Conservation (phyloP, 2,329 filamentous ascomycete genomes). For the Neofusicoccum ribis region DNA sequence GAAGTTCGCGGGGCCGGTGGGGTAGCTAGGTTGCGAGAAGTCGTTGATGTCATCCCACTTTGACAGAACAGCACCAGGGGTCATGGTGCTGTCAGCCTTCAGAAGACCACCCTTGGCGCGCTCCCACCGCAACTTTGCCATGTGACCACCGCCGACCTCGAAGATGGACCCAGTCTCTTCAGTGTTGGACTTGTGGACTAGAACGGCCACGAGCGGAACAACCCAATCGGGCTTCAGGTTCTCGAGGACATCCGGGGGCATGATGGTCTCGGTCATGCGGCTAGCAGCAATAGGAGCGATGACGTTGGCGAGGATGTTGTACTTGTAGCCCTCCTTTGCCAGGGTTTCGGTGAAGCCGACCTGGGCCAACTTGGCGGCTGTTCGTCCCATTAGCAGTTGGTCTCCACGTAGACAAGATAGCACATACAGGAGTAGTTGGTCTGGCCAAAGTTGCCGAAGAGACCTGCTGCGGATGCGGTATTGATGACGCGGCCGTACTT, state of each 20-base stretch:
- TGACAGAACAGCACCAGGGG: constrained; percentile 80
- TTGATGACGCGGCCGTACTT: constrained; percentile 97
- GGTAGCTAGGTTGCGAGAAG: constrained; percentile 82
- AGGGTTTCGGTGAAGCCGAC: constrained; percentile 98
- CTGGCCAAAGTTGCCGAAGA: constrained; percentile 95
- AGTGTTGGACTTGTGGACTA: constrained; percentile 83
- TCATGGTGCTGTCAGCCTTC: constrained; percentile 85
- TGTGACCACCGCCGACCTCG: constrained; percentile 88
- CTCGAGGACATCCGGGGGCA: constrained; percentile 89
- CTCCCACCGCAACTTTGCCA: constrained; percentile 95
- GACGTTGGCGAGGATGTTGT: constrained; percentile 94
- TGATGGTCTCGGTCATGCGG: constrained; percentile 92
- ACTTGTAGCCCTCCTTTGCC: constrained; percentile 95
- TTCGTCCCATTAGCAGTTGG: constrained; percentile 27
- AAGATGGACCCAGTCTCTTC: constrained; percentile 85
- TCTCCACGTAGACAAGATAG: not conserved
- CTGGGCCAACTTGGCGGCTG: constrained; percentile 87
- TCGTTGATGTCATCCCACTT: constrained; percentile 88
- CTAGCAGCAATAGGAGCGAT: constrained; percentile 94
- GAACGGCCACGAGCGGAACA: constrained; percentile 84
- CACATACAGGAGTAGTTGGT: constrained; percentile 82
- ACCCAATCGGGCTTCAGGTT: constrained; percentile 91
- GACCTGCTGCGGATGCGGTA: constrained; percentile 90
- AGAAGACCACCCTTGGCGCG: constrained; percentile 84
- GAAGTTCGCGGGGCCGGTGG: constrained; percentile 84